These are phyloP conservation scores for Pterula multifida DNA, from an alignment of 1,284 basidiomycete species.

Conservation along the genomic window DNA sequence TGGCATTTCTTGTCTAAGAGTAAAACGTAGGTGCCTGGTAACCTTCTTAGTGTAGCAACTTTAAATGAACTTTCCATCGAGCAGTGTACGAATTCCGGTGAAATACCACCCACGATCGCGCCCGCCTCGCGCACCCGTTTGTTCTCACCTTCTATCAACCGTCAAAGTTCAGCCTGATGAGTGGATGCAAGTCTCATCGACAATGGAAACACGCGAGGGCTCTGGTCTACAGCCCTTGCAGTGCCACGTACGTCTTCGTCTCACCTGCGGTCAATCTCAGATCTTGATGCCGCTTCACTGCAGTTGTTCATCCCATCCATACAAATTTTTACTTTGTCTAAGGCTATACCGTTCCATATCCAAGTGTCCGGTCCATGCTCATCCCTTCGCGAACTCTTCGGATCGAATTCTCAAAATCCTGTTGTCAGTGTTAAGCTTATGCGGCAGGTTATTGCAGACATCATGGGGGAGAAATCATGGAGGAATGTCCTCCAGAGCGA, in stretches of 20 bases:
- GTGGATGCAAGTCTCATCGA: constrained; percentile 28
- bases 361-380: constrained; percentile 21
- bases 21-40: constrained; percentile 13
- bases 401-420: constrained; percentile 11
- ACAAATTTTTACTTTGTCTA: constrained; percentile 20
- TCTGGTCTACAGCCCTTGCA: constrained; percentile 22
- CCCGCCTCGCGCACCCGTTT: constrained; percentile 17
- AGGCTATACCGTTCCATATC: constrained; percentile 27
- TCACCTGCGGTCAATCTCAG: not conserved
- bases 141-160: constrained; percentile 22
- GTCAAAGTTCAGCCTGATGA: constrained; percentile 34
- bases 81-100: constrained; percentile 17
- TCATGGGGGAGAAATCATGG: constrained; percentile 20
- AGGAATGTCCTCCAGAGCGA: constrained; percentile 21
- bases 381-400: constrained; percentile 21
- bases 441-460: constrained; percentile 23
- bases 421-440: constrained; percentile 21
- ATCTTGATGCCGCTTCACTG: not conserved
- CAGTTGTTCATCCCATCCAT: constrained; percentile 24
- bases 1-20: constrained; percentile 10
- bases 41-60: not conserved
- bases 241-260: constrained; percentile 23
- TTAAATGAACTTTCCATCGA: not conserved
- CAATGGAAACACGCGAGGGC: constrained; percentile 18
- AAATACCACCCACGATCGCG: constrained; percentile 21